Conservation (phyloP, 495 filamentous ascomycete species). For the Margaritispora aquatica region DNA sequence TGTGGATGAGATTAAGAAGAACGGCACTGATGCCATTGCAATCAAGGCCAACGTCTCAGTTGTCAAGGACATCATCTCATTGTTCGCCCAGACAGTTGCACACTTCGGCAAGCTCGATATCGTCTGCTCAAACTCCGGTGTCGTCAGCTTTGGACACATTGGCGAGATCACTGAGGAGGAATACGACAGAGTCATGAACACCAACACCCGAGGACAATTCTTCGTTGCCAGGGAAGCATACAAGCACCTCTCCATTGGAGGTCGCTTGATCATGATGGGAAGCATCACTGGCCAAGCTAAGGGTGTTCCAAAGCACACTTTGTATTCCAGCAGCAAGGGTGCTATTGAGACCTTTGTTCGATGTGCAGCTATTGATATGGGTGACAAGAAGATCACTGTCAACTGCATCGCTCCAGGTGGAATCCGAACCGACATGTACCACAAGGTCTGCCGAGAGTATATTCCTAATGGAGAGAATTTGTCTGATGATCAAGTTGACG, state of each 20-base stretch:
- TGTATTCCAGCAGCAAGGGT: slow-evolving; percentile 72
- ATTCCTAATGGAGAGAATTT: slow-evolving; percentile 42
- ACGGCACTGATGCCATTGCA: slow-evolving; percentile 53
- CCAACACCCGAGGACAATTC: slow-evolving; percentile 77
- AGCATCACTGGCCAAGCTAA: slow-evolving; percentile 60
- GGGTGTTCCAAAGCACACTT: slow-evolving; percentile 63
- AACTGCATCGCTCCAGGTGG: slow-evolving; percentile 72
- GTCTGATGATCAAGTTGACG: slow-evolving; percentile 36
- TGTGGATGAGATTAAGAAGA: slow-evolving; percentile 49
- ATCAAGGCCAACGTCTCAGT: slow-evolving; percentile 72
- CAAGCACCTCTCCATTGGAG: slow-evolving; percentile 59
- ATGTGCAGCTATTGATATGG: slow-evolving; percentile 48
- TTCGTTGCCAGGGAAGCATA: slow-evolving; percentile 75
- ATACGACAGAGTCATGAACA: slow-evolving; percentile 70
- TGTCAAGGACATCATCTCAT: slow-evolving; percentile 53
- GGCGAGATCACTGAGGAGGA: slow-evolving; percentile 68
- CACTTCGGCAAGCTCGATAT: slow-evolving; percentile 69
- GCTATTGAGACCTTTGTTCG: slow-evolving; percentile 73
- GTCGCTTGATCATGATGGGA: slow-evolving; percentile 61
- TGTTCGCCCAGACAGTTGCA: slow-evolving; percentile 58
- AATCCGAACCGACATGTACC: slow-evolving; percentile 77
- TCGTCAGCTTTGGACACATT: slow-evolving; percentile 55
- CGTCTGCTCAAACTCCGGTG: slow-evolving; percentile 65
- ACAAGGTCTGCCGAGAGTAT: slow-evolving; percentile 59
- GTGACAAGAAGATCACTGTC: slow-evolving; percentile 68